Evolutionary conservation across 2,329 filamentous ascomycete genomes (phyloP).

Genomic region (Aspergillus sp.): DNA sequence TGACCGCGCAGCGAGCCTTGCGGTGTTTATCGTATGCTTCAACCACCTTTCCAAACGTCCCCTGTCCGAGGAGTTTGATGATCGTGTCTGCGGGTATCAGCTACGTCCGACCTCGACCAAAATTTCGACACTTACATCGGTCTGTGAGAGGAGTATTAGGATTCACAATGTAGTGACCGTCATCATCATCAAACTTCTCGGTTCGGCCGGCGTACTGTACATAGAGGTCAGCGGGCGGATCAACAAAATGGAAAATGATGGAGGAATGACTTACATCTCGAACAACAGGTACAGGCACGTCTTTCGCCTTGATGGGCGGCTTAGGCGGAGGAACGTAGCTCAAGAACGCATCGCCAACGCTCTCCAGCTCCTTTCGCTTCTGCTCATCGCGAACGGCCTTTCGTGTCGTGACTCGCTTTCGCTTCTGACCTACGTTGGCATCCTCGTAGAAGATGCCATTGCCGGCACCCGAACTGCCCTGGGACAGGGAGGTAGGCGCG

Average conservation of each 20-base stretch:
- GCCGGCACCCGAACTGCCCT: constrained; percentile 50
- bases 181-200: constrained; percentile 88
- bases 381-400: constrained; percentile 80
- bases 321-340: constrained; percentile 84
- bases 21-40: constrained; percentile 79
- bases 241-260: background rate
- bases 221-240: constrained; percentile 9
- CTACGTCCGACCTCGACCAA: background rate
- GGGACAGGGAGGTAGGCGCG: constrained; percentile 80
- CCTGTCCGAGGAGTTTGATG: constrained; percentile 85
- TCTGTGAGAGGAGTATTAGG: constrained; percentile 84
- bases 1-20: constrained; percentile 84
- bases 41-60: constrained; percentile 97
- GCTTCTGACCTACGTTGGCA: constrained; percentile 75
- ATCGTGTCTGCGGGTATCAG: constrained; percentile 69
- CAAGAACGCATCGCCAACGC: constrained; percentile 67
- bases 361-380: constrained; percentile 72
- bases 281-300: constrained; percentile 64
- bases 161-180: constrained; percentile 93
- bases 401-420: constrained; percentile 74
- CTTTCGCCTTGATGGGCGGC: constrained; percentile 85
- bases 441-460: constrained; percentile 65
- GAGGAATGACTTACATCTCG: constrained; percentile 52
- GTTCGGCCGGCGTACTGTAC: constrained; percentile 51
- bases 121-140: constrained; percentile 67